Base-by-base conservation (phyloP, 257 asterid genomes). In the Ligustrum vulgare region DNA sequence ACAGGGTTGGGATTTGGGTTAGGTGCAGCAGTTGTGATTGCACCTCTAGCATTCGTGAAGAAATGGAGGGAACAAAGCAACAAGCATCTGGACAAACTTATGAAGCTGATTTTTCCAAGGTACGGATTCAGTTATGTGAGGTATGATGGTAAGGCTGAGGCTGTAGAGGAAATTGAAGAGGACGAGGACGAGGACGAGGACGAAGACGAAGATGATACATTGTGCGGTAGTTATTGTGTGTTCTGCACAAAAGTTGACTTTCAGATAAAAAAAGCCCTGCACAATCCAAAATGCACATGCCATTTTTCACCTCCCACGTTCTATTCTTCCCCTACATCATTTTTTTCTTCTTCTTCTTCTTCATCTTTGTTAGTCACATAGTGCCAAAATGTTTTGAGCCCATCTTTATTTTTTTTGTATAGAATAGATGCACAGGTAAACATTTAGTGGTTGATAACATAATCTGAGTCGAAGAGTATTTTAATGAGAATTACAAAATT, bases 161-260 rank as follows among this genome's bases (percentile, higher is more conserved):
- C 80, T 4, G 56, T 54, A 49, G 87, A 82, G 35, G 43, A 69
- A 8, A 63, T 79, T 8, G 87, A 87, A 73, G 84, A 79, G 80
- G 67, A 71, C 73, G 82, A 81, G 18, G 72, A 78, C 5, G 85
- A 81, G 13, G 86, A 79, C 34, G 84, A 79, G n/a, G 84, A 80
- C 6, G 89, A 80, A 16, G 79, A 77, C 1, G 80, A 72, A 56
- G 82, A 76, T 18, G 81, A 70, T 58, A 69, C 75, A 64, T 81
- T 80, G 16, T 62, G 72, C 0, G 91, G 95, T 60, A 80, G 73
- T 80, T 93, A 89, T 74, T 93, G 98, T 64, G 81, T 93, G 23
- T 93, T 88, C 77, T 93, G 98, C 91, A 86, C 93, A 28, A 93
- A 91, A 83, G 71, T 93, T 37, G 97, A 89, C 76, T 43, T 71